Base-by-base conservation (phyloP, 2,329 filamentous ascomycete genomes). In the Stachybotrys chlorohalonatus region DNA sequence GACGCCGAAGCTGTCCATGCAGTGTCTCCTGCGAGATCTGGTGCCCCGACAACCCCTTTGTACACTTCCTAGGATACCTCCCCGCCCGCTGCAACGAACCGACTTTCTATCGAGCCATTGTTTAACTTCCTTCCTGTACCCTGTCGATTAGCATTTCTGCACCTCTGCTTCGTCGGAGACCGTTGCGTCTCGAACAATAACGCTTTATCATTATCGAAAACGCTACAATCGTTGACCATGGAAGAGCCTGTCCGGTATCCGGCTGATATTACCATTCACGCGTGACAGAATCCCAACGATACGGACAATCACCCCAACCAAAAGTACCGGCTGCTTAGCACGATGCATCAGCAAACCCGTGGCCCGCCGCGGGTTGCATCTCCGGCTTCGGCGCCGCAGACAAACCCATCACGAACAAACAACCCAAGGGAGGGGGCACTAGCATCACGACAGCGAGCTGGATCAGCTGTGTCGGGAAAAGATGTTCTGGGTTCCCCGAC, bases 331-430 rank as follows among this genome's bases (percentile, higher is more conserved):
- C 36, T 13, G 36, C 5, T 47, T 39, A 56, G 48, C 58, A 63
- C 51, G 52, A 96, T 96, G 92, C 91, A 96, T 82, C 92, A 95
- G 74, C 89, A 92, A 73, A 86, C 89, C 63, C 85, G 92, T 64
- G 82, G 85, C 58, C 82, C 87, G 61, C 86, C 88, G 60, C 81
- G 85, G 69, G 81, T 84, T 65, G 81, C 86, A 58, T 90, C 89
- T 58, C 85, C 90, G 58, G 85, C 86, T 63, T 83, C 81, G 64
- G 86, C 86, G 51, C 81, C 86, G 53, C 82, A 86, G 68, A 85
- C 87, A 57, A 90, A 89, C 64, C 83, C 87, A 63, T 77, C 82
- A 58, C 82, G 89, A 70, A 81, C 83, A 36, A 90, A 90, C 72
- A 91, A 87, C 68, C 79, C 81, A 54, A 85, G 88, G 82, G 88